A percentile compares a stretch with the other conserved stretches of the same genome.
These are phyloP conservation scores for Spongospora subterranea DNA, from an alignment of 208 protist species.

Conservation along the genomic window DNA sequence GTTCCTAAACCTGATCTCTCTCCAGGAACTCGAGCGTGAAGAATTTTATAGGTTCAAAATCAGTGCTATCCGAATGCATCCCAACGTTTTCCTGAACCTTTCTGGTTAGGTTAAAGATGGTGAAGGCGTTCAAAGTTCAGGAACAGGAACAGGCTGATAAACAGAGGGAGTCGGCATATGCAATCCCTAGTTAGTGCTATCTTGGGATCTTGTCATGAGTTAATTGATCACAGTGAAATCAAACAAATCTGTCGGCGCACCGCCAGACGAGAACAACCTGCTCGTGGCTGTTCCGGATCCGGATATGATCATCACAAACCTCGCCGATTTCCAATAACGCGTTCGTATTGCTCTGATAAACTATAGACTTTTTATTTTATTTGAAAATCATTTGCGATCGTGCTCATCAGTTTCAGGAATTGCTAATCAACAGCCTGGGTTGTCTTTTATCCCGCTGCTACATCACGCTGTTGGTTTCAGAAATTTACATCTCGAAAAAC, in stretches of 20 bases:
- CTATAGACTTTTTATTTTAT: no score
- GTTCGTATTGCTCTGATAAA: neutral
- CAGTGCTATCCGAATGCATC: no score
- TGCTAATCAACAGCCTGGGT: no score
- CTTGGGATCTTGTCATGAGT: neutral
- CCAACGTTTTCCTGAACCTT: neutral
- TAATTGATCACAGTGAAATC: neutral
- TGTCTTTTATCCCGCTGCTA: no score
- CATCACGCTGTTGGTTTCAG: no score
- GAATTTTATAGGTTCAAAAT: constrained; percentile 93
- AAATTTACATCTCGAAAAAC: no score
- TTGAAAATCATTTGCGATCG: no score
- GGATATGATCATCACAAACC: constrained; percentile 30
- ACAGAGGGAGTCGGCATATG: neutral
- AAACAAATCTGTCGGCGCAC: neutral
- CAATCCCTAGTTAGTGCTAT: neutral
- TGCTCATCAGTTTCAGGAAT: no score
- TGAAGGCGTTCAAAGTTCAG: constrained; percentile 4
- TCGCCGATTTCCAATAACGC: constrained; percentile 29
- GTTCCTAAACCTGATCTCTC: no score
- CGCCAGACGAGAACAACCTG: neutral
- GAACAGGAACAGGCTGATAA: constrained; percentile 2
- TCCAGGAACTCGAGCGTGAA: constrained; percentile 90
- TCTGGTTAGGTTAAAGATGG: neutral
- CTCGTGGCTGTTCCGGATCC: neutral